Evolutionary conservation across 495 filamentous ascomycete species (phyloP).

Genomic region (Penicillium pancosmium): DNA sequence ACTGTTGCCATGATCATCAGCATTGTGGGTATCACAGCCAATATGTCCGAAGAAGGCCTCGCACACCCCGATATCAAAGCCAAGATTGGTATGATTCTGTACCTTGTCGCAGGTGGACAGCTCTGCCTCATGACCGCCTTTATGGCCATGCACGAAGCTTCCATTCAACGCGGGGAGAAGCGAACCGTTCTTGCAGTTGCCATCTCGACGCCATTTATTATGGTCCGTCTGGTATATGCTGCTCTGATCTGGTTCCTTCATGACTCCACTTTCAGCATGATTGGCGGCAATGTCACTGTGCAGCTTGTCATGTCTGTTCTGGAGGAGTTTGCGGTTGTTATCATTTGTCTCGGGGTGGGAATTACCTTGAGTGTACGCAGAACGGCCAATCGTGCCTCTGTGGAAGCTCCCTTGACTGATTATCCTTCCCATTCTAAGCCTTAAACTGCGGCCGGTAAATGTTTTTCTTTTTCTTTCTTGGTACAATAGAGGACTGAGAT

Average conservation of each 20-base stretch:
- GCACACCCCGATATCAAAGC: slow-evolving; percentile 19
- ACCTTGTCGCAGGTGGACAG: slow-evolving; percentile 30
- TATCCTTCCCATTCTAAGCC: background rate
- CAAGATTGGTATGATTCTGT: slow-evolving; percentile 33
- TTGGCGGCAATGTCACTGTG: slow-evolving; percentile 37
- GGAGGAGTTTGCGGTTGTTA: slow-evolving; percentile 39
- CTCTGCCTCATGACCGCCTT: slow-evolving; percentile 26
- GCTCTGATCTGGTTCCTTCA: slow-evolving; percentile 35
- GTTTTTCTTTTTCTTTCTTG: too few relatives aligned
- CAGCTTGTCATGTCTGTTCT: slow-evolving; percentile 43
- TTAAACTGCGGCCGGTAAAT: background rate
- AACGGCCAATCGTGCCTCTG: background rate
- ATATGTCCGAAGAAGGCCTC: slow-evolving; percentile 21
- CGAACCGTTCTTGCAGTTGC: slow-evolving; percentile 38
- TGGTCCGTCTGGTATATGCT: slow-evolving; percentile 45
- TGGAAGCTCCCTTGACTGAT: background rate
- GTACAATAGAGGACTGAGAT: too few relatives aligned
- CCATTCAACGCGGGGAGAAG: slow-evolving; percentile 36
- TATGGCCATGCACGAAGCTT: slow-evolving; percentile 10
- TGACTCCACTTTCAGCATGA: slow-evolving; percentile 34
- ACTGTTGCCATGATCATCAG: slow-evolving; percentile 24
- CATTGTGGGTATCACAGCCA: slow-evolving; percentile 27
- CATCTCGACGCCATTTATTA: slow-evolving; percentile 38
- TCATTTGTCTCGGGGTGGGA: slow-evolving; percentile 34
- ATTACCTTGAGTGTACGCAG: slow-evolving; percentile 31